These are phyloP conservation scores for Excoecaria agallocha DNA, from an alignment of 345 rosid genomes.

Conservation along the genomic window DNA sequence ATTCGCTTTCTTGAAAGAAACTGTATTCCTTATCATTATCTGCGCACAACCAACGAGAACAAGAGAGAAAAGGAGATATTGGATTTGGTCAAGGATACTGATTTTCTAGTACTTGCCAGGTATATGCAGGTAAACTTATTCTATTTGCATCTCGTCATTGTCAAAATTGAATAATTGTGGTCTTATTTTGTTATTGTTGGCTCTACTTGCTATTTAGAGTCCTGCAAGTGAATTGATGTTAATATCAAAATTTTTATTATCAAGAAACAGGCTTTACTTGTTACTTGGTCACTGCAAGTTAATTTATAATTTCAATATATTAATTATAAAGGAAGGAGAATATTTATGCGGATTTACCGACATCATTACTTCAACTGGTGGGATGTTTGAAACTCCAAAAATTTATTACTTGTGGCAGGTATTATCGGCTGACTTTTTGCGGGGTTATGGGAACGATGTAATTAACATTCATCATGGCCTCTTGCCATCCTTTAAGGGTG, in stretches of 20 bases:
- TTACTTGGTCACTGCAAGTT: constrained; percentile 2
- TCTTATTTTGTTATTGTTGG: not conserved
- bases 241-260: too few species aligned
- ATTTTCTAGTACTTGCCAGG: constrained; percentile 91
- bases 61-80: constrained; percentile 73
- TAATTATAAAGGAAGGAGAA: not conserved
- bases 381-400: not conserved
- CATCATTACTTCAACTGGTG: constrained; percentile 12
- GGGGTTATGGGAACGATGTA: constrained; percentile 75
- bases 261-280: constrained; percentile 11
- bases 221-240: too few species aligned
- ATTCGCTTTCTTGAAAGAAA: constrained; percentile 80
- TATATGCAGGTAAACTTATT: constrained; percentile 88
- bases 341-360: not conserved
- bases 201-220: not conserved
- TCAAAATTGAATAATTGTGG: not conserved
- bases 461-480: constrained; percentile 99
- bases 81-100: constrained; percentile 76
- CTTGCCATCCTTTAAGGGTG: constrained; percentile 91
- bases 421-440: constrained; percentile 68
- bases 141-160: not conserved
- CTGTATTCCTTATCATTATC: constrained; percentile 77
- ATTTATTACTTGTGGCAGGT: constrained; percentile 41
- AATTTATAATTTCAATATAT: not conserved
- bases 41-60: constrained; percentile 51